A percentile compares a stretch with the other conserved stretches of the same genome.
phyloP scores from a whole-genome alignment of 2,329 filamentous ascomycete species.

The Ophiostoma australiae region DNA sequence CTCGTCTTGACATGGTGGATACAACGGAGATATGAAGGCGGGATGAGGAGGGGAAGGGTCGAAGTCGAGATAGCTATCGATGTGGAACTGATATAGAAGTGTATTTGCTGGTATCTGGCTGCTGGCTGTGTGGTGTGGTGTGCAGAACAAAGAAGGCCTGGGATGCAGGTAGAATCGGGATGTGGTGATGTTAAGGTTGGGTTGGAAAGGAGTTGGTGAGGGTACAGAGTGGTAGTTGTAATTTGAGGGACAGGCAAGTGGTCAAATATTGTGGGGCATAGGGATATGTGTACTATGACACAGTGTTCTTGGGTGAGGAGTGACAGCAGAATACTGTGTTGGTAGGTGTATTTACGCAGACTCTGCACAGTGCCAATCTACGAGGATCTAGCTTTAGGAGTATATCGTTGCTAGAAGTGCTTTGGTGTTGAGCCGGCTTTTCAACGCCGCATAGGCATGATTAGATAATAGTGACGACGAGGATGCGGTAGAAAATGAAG shows the following conservation, averaged over 20 bases:
- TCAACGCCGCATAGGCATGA: neutral
- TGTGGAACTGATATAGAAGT: neutral
- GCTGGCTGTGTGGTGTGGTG: neutral
- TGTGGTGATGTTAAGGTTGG: constrained; percentile 11
- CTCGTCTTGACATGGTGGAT: constrained; percentile 69
- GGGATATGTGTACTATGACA: neutral
- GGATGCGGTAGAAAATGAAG: neutral
- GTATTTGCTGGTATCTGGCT: neutral
- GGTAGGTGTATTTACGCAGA: neutral
- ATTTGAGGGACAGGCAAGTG: neutral
- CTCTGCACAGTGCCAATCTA: neutral
- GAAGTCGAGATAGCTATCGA: neutral
- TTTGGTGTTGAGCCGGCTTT: neutral
- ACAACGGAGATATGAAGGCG: neutral
- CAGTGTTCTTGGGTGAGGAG: neutral
- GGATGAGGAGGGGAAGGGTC: neutral
- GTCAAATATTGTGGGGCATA: constrained; percentile 13
- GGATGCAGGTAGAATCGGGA: neutral
- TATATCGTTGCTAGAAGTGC: too few relatives aligned
- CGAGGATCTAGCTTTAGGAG: too few relatives aligned
- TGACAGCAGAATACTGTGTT: neutral
- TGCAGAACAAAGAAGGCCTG: neutral
- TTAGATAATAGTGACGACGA: neutral
- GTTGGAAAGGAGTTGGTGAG: constrained; percentile 4
- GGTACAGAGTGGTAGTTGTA: constrained; percentile 10